Percentiles rank a stretch among this genome's conserved stretches.
These are phyloP conservation scores for Aspergillus costaricaensis DNA, from an alignment of 2,329 filamentous ascomycete genomes.

Conservation along the genomic window DNA sequence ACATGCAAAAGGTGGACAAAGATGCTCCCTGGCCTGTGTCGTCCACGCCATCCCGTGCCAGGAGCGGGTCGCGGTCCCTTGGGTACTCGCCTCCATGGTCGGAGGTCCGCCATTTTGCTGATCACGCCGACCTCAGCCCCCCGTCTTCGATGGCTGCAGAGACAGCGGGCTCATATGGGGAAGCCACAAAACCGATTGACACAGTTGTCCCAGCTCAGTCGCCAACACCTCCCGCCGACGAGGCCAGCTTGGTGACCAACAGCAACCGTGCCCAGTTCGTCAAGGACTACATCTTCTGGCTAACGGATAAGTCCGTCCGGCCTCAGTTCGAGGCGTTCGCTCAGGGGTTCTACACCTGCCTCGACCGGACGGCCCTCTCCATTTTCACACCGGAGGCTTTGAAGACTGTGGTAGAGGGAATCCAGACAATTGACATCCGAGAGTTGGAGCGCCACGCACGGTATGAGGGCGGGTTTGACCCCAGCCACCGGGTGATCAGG, in stretches of 20 bases:
- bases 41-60: constrained; percentile 14
- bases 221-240: constrained; percentile 40
- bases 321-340: constrained; percentile 80
- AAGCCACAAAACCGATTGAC: constrained; percentile 26
- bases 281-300: constrained; percentile 79
- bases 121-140: constrained; percentile 21
- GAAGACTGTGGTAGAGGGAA: constrained; percentile 79
- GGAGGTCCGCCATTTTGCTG: constrained; percentile 24
- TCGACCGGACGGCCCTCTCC: constrained; percentile 68
- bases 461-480: constrained; percentile 78
- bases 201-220: constrained; percentile 28
- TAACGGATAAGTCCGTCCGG: constrained; percentile 74
- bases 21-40: constrained; percentile 39
- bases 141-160: constrained; percentile 28
- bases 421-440: constrained; percentile 74
- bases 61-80: constrained; percentile 1
- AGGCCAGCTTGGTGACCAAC: constrained; percentile 75
- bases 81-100: constrained; percentile 25
- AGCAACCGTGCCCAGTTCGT: constrained; percentile 78
- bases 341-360: constrained; percentile 74
- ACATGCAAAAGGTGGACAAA: constrained; percentile 52
- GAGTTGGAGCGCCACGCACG: constrained; percentile 70
- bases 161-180: constrained; percentile 20
- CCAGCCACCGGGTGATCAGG: constrained; percentile 66
- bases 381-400: constrained; percentile 72